Evolutionary conservation across 768 basidiomycete genomes (phyloP), one percentile per base, ranked within the genome.

Genomic region (Mycena leptocephala): DNA sequence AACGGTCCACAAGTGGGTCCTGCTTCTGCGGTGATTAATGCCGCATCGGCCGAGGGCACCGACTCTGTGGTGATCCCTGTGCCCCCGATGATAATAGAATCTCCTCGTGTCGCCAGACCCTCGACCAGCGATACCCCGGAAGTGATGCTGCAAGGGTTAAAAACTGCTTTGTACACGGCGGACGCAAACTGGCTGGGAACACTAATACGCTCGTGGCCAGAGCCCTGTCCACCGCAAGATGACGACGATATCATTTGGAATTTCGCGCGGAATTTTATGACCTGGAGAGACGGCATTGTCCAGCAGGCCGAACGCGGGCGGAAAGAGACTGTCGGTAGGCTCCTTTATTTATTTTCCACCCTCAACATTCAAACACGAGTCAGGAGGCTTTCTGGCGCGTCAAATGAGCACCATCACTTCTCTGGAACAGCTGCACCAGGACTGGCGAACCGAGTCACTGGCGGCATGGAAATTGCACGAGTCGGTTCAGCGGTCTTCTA

Each of bases 101-200:
- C 26, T 39, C 6, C 37, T 39, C n/a, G 59, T 26, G 24, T 13
- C 58, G n/a, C 22, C 48, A 5, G 18, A 20, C 11, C 24, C 6
- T 24, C 33, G 11, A n/a, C 7, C 8, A 22, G 35, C 11, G 28
- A 28, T 18, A 33, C 72, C 18, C 41, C 72, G 14, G 56, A 74
- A 24, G 35, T 11, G 30, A 67, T 74, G 46, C 55, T 74, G 3
- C 37, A 3, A 2, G 18, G 18, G 8, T 14, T 67, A 5, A 33
- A 30, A 26, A 32, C 24, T 18, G n/a, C 63, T 0, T 5, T 76
- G 9, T 48, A 30, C 0, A 56, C n/a, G 18, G 55, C 41, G 3
- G 75, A 76, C 30, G 75, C 65, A 4, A 53, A 53, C 30, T 72
- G 70, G 64, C 59, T 76, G 35, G 39, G 62, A 1, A 24, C 55